Evolutionary conservation across 768 basidiomycete species (phyloP).

Genomic region (Suillus variegatus): DNA sequence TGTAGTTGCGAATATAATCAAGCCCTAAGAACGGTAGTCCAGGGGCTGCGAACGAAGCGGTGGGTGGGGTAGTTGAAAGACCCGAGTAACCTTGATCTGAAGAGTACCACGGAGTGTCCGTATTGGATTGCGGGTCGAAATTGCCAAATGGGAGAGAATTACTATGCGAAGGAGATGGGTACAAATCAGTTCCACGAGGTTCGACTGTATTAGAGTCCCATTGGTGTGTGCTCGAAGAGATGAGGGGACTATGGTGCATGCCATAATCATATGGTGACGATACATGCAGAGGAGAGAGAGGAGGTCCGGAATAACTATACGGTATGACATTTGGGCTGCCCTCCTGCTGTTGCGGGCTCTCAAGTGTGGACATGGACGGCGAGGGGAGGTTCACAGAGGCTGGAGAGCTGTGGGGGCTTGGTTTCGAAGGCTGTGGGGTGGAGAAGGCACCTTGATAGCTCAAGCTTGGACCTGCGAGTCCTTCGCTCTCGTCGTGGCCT

Average conservation of each 20-base stretch:
- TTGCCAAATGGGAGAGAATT: constrained; percentile 42
- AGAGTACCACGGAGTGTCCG: constrained; percentile 43
- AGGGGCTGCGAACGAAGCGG: constrained; percentile 64
- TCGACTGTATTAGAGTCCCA: constrained; percentile 49
- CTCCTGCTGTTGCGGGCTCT: constrained; percentile 48
- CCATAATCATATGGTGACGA: constrained; percentile 60
- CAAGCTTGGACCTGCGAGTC: constrained; percentile 41
- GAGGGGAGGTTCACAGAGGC: constrained; percentile 73
- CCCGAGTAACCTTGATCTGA: constrained; percentile 42
- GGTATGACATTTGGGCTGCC: constrained; percentile 55
- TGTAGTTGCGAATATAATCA: constrained; percentile 82
- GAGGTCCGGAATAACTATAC: constrained; percentile 44
- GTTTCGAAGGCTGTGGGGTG: constrained; percentile 48
- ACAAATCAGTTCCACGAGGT: constrained; percentile 43
- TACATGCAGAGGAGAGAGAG: constrained; percentile 53
- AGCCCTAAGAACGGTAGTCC: constrained; percentile 85
- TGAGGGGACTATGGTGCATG: constrained; percentile 35
- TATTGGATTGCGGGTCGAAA: constrained; percentile 43
- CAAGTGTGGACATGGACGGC: constrained; percentile 56
- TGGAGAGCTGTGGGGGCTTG: constrained; percentile 76
- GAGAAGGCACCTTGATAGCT: constrained; percentile 58
- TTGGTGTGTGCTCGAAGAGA: constrained; percentile 29
- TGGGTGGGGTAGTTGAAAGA: constrained; percentile 59
- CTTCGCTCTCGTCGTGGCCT: constrained; percentile 65
- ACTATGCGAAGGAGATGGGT: constrained; percentile 38